Percentiles rank a stretch among this genome's conserved stretches.
phyloP scores from a whole-genome alignment of 352 stramenopile species.

The Phytophthora europaea region DNA sequence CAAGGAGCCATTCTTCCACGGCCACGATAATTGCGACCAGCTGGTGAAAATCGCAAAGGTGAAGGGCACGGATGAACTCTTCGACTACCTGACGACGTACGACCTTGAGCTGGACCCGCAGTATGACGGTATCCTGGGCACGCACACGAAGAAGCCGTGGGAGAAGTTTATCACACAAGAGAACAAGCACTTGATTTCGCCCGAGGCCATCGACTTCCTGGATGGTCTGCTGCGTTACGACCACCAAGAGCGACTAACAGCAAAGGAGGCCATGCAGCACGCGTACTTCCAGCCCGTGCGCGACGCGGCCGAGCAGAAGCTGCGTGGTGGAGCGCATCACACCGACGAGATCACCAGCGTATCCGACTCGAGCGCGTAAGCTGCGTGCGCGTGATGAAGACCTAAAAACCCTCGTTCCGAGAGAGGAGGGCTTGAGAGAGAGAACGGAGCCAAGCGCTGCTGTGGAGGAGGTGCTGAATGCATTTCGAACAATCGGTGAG shows the following conservation, averaged over 20 bases:
- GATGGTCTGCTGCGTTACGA: slow-evolving; percentile 92
- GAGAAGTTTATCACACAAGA: slow-evolving; percentile 98
- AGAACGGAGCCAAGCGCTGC: slow-evolving; percentile 24
- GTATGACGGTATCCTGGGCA: slow-evolving; percentile 98
- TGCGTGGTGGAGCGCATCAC: slow-evolving; percentile 58
- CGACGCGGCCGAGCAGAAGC: slow-evolving; percentile 79
- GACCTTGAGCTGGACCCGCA: slow-evolving; percentile 98
- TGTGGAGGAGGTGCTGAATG: slow-evolving; percentile 19
- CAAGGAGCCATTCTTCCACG: slow-evolving; percentile 99
- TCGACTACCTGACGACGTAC: slow-evolving; percentile 99
- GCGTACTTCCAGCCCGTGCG: slow-evolving; percentile 98
- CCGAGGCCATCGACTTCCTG: slow-evolving; percentile 98
- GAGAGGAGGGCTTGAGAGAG: slow-evolving; percentile 9
- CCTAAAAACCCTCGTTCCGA: slow-evolving; percentile 20
- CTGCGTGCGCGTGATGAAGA: slow-evolving; percentile 23
- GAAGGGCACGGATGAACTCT: slow-evolving; percentile 98
- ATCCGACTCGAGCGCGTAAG: slow-evolving; percentile 83
- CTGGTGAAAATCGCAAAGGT: slow-evolving; percentile 99
- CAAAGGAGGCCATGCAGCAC: slow-evolving; percentile 98
- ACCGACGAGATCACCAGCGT: slow-evolving; percentile 80
- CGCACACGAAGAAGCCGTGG: slow-evolving; percentile 99
- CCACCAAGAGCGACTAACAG: slow-evolving; percentile 98
- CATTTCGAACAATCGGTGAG: slow-evolving; percentile 24
- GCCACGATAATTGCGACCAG: slow-evolving; percentile 99
- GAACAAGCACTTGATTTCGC: slow-evolving; percentile 97